Percentiles rank a stretch among this genome's conserved stretches.
Conservation (phyloP, 208 protist genomes). For the Acanthamoeba lenticulata region DNA sequence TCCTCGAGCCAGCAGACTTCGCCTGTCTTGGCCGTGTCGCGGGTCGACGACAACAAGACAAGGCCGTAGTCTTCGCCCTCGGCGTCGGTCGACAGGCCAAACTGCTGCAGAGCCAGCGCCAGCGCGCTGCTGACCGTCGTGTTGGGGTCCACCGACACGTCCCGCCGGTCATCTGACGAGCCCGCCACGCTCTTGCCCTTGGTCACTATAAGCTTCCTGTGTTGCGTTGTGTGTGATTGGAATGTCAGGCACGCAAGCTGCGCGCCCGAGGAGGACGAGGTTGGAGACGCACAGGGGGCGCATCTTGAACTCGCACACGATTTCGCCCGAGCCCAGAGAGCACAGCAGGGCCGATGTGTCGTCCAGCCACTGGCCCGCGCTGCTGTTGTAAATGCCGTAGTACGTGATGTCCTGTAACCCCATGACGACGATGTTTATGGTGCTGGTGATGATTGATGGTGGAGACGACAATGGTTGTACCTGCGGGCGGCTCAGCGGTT, state of each 20-base stretch:
- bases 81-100: background rate
- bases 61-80: slow-evolving; percentile 34
- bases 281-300: background rate
- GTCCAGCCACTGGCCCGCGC: slow-evolving; percentile 17
- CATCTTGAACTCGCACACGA: slow-evolving; percentile 48
- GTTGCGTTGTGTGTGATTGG: too few species aligned
- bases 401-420: background rate
- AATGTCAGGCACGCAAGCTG: background rate
- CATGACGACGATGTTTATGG: background rate
- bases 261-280: background rate
- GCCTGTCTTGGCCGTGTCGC: too few species aligned
- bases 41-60: background rate
- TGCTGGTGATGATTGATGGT: background rate
- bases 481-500: slow-evolving; percentile 5
- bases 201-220: background rate
- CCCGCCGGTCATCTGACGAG: background rate
- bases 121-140: background rate
- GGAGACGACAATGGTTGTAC: background rate
- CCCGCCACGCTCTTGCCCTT: background rate
- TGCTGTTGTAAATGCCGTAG: background rate
- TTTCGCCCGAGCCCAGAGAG: background rate
- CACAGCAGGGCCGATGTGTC: background rate
- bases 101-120: background rate
- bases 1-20: background rate
- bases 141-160: slow-evolving; percentile 16